Percentiles rank a stretch among this genome's conserved stretches.
phyloP scores from a whole-genome alignment of 768 basidiomycete species.

The Phaeotremella fagi region DNA sequence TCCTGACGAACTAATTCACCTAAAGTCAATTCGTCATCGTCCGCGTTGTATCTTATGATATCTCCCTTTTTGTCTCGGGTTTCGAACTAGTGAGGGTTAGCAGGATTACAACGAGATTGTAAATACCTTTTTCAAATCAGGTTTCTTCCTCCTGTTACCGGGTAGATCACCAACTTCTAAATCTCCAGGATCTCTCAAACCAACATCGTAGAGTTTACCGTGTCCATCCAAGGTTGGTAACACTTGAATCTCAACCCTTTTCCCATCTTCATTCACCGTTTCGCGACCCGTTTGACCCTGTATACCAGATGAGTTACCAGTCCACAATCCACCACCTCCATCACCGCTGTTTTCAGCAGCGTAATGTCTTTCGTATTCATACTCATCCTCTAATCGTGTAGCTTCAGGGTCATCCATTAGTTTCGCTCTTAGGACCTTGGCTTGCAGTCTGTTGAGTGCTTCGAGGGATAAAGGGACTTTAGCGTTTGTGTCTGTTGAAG shows the following conservation, averaged over 20 bases:
- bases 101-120: background rate
- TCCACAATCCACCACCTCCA: constrained; percentile 46
- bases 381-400: constrained; percentile 72
- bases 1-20: constrained; percentile 93
- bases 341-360: constrained; percentile 48
- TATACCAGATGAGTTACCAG: constrained; percentile 49
- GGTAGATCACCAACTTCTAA: constrained; percentile 55
- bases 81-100: constrained; percentile 61
- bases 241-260: constrained; percentile 67
- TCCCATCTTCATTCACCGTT: constrained; percentile 43
- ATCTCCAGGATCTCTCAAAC: constrained; percentile 53
- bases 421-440: constrained; percentile 84
- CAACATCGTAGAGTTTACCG: constrained; percentile 86
- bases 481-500: constrained; percentile 1
- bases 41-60: constrained; percentile 77
- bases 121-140: constrained; percentile 57
- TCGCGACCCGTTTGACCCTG: constrained; percentile 37
- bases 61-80: constrained; percentile 92
- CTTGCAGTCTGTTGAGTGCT: constrained; percentile 86
- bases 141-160: constrained; percentile 71
- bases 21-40: constrained; percentile 79
- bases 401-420: constrained; percentile 77
- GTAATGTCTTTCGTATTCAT: constrained; percentile 60
- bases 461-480: constrained; percentile 45
- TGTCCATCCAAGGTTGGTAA: constrained; percentile 80